These are phyloP conservation scores for Nicotiana benthamiana DNA, from an alignment of 257 asterid genomes.

Conservation along the genomic window DNA sequence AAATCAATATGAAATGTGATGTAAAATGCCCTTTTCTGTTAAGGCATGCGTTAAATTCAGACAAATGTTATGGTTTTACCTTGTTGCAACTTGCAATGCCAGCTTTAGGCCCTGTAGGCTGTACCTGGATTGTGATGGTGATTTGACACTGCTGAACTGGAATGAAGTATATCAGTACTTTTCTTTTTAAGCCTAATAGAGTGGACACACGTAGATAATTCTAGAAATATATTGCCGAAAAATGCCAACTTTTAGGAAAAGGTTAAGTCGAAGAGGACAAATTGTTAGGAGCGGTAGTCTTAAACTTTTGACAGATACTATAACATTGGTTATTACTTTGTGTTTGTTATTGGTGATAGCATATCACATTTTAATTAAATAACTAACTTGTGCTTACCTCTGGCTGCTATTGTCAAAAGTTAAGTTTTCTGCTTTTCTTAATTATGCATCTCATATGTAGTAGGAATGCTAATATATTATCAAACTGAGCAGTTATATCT, in stretches of 20 bases:
- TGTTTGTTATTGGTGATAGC: background rate
- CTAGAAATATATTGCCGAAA: background rate
- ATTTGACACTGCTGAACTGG: background rate
- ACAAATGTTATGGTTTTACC: background rate
- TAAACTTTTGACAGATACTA: background rate
- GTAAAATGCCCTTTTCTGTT: background rate
- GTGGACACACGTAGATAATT: background rate
- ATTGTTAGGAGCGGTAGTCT: background rate
- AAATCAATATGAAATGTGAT: background rate
- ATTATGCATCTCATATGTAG: background rate
- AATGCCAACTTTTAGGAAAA: background rate
- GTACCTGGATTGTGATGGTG: background rate
- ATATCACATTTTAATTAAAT: background rate
- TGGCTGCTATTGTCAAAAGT: background rate
- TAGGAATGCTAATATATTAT: background rate
- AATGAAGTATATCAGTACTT: background rate
- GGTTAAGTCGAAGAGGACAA: background rate
- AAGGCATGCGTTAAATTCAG: background rate
- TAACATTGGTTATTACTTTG: too few species aligned
- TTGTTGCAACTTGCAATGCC: background rate
- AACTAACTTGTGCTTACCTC: background rate
- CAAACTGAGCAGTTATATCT: background rate
- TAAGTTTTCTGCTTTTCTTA: background rate
- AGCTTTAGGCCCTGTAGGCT: background rate
- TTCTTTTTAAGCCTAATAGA: background rate